These are phyloP conservation scores for Aspergillus sp. DNA, from an alignment of 2,329 filamentous ascomycete genomes.

Conservation along the genomic window DNA sequence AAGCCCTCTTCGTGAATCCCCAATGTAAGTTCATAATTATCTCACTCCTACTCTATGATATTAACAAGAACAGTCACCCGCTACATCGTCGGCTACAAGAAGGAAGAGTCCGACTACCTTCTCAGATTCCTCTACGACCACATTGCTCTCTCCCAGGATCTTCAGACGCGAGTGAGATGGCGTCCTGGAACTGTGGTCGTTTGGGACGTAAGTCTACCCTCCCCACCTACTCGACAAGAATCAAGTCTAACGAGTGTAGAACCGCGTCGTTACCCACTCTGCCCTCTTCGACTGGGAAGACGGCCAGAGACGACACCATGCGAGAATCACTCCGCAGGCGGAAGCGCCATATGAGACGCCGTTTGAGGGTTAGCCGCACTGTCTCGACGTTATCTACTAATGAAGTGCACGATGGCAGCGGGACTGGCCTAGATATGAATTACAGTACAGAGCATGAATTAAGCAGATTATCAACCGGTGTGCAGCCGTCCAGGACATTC, in stretches of 20 bases:
- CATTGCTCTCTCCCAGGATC: slow-evolving; percentile 69
- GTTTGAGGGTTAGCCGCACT: slow-evolving; percentile 39
- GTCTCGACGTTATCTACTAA: background rate
- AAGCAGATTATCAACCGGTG: background rate
- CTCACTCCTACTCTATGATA: background rate
- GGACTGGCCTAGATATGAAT: background rate
- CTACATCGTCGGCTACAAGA: slow-evolving; percentile 78
- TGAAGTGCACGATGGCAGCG: background rate
- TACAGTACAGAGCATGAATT: background rate
- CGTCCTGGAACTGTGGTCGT: slow-evolving; percentile 77
- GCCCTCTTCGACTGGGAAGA: slow-evolving; percentile 80
- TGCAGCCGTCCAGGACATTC: background rate
- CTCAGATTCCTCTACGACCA: slow-evolving; percentile 78
- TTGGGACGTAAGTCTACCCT: slow-evolving; percentile 63
- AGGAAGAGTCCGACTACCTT: slow-evolving; percentile 78
- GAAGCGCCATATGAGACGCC: slow-evolving; percentile 75
- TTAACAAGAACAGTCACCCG: slow-evolving; percentile 63
- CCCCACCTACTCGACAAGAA: background rate
- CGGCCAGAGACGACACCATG: slow-evolving; percentile 76
- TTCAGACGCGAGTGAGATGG: slow-evolving; percentile 77
- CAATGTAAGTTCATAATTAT: slow-evolving; percentile 59
- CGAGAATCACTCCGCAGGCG: slow-evolving; percentile 79
- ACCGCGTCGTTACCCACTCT: slow-evolving; percentile 76
- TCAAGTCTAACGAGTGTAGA: slow-evolving; percentile 43
- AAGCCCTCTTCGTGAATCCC: slow-evolving; percentile 79